Evolutionary conservation across 106 monocot genomes (phyloP), one percentile per base, ranked within the genome.

Genomic region (Allium fistulosum): DNA sequence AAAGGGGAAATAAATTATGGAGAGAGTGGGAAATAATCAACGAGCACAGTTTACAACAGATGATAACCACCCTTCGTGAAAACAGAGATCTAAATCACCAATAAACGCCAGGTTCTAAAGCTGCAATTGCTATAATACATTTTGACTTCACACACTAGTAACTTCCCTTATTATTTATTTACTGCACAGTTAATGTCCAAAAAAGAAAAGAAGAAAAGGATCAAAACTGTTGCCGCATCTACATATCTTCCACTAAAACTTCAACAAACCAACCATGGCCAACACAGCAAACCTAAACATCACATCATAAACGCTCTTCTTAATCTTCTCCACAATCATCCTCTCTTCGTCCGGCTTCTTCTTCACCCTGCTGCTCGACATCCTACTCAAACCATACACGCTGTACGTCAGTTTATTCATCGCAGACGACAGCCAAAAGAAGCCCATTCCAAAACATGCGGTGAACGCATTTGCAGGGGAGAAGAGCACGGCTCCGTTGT

Each of bases 391-490:
- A 16, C 63, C 14, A 15, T 66, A 53, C 46, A 86, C 65, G 46
- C 82, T 84, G 18, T 91, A 78, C 52, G 80, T 70, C 50, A 91
- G 45, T 18, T 70, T 50, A 58, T 76, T 86, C 26, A 91, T 82
- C 12, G 88, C 81, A 46, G 61, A 81, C 7, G 91, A 91, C 27
- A 96, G 81, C 85, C 85, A 96, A 51, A 96, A 82, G 48, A 96
- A 57, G 0, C 83, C 85, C 22, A 85, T 28, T 9, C 81, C 95
- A 62, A 96, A 60, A 28, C 75, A 79, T 3, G 83, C 72, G 68
- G 75, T 91, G 68, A 83, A 62, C 28, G 91, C 60, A 53, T 77
- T 84, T 2, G 81, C 51, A 13, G 81, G 12, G 48, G 65, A 72
- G n/a, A 86, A 59, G 51, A 81, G 70, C 48, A 57, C 65, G n/a